A percentile compares a stretch with the other conserved stretches of the same genome.
phyloP scores from a whole-genome alignment of 78 protist species.

The Chrysochromulina parva region DNA sequence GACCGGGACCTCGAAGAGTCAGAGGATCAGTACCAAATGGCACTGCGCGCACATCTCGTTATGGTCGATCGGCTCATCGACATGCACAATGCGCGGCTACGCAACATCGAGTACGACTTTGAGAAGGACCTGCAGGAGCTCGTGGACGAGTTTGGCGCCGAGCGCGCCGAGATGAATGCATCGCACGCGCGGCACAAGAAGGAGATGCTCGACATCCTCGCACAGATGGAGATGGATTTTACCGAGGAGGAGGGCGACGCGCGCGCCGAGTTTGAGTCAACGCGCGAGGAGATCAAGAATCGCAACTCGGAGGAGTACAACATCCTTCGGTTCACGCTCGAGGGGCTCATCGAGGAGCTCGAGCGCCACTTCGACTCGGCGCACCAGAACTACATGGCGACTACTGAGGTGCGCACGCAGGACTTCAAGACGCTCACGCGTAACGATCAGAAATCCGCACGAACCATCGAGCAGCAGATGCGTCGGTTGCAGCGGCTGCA shows the following conservation, averaged over 20 bases:
- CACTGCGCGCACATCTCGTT: constrained; percentile 67
- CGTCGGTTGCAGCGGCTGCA: constrained; percentile 55
- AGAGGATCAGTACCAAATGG: constrained; percentile 78
- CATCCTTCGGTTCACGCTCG: constrained; percentile 54
- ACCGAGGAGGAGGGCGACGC: constrained; percentile 39
- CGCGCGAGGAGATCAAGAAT: constrained; percentile 56
- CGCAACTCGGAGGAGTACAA: constrained; percentile 57
- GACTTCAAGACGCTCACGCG: constrained; percentile 23
- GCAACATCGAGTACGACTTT: constrained; percentile 50
- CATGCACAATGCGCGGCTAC: constrained; percentile 31
- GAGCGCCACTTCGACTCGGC: constrained; percentile 47
- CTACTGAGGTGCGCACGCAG: constrained; percentile 30
- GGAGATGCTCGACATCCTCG: constrained; percentile 53
- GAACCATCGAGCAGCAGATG: constrained; percentile 33
- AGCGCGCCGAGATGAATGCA: constrained; percentile 33
- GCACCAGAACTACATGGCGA: constrained; percentile 43
- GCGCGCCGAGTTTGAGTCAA: constrained; percentile 29
- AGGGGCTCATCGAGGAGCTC: constrained; percentile 36
- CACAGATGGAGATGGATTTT: constrained; percentile 44
- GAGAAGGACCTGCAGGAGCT: constrained; percentile 38
- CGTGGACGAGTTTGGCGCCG: constrained; percentile 37
- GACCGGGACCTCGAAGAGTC: constrained; percentile 68
- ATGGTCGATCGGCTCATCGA: constrained; percentile 61
- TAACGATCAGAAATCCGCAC: constrained; percentile 12
- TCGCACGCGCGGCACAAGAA: constrained; percentile 47